Base-by-base conservation (phyloP, 805 yeast genomes). In the Barnettozyma siamensis region DNA sequence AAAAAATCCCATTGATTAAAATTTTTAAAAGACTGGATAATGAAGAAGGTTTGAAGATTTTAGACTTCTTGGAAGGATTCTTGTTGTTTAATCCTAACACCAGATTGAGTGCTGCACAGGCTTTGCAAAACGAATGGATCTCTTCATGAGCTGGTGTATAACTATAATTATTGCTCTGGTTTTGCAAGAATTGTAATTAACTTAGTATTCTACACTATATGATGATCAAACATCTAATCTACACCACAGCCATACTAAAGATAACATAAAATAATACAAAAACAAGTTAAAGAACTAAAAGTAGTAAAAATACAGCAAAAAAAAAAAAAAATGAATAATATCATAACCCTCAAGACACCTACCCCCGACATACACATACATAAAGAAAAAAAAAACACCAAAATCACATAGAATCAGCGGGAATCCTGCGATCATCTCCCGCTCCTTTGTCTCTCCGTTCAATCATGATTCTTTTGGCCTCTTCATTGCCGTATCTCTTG, bases 1-100 rank as follows among this genome's bases (percentile, higher is more conserved):
- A 82, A 60, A 85, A 91, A 42, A 83, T 84, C 31, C 91, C 91
- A 33, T 65, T 84, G 45, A 59, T 66, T 29, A 80, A 78, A 52
- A 80, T 83, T 18, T 83, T 83, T 63, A 79, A 80, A 57, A 71
- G 72, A 52, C 65, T 72, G 56, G 46, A 49, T 30, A 50, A 51
- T 35, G 52, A 60, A 18, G 66, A 65, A 42, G 69, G 66, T 35
- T 76, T 47, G 43, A 61, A 44, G 72, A 77, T 66, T 46, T 72
- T 82, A 19, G 72, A 70, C 39, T 70, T 84, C 48, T 64, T 84
- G 47, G 69, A 71, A 29, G 63, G 67, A 47, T 69, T 81, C 31
- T 67, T 84, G 47, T 77, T 80, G 55, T 84, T 84, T 59, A 80
- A 83, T 45, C 94, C 94, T 7, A 51, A 65, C 15, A 75, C 74